Conservation (phyloP, 2,329 filamentous ascomycete species). For the Exophiala calicioides region DNA sequence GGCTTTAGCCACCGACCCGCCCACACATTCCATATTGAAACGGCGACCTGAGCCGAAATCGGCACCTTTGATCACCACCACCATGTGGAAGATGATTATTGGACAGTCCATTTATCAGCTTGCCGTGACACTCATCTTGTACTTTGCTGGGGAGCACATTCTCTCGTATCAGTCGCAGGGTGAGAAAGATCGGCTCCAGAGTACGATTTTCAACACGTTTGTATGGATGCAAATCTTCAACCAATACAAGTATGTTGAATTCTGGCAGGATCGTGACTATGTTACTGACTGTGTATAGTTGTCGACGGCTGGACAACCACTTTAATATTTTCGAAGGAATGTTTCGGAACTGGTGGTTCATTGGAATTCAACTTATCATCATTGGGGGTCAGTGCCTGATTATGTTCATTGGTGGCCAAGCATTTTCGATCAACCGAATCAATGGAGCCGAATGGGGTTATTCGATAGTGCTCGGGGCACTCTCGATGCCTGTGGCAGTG, state of each 20-base stretch:
- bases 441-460: slow-evolving; percentile 58
- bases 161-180: slow-evolving; percentile 50
- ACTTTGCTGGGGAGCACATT: slow-evolving; percentile 62
- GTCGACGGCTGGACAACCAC: slow-evolving; percentile 62
- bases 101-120: slow-evolving; percentile 43
- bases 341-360: slow-evolving; percentile 59
- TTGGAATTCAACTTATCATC: slow-evolving; percentile 59
- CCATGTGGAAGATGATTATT: slow-evolving; percentile 46
- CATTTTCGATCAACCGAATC: slow-evolving; percentile 55
- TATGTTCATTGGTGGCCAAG: slow-evolving; percentile 58
- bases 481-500: slow-evolving; percentile 55
- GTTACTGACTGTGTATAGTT: slow-evolving; percentile 37
- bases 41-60: slow-evolving; percentile 47
- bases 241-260: slow-evolving; percentile 55
- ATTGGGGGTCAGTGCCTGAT: slow-evolving; percentile 60
- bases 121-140: slow-evolving; percentile 38
- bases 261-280: not conserved
- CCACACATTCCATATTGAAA: slow-evolving; percentile 56
- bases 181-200: slow-evolving; percentile 53
- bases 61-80: slow-evolving; percentile 45
- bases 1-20: slow-evolving; percentile 62
- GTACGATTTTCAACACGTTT: slow-evolving; percentile 69
- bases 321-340: slow-evolving; percentile 64
- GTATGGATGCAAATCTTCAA: slow-evolving; percentile 76
- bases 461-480: slow-evolving; percentile 50